Evolutionary conservation across 768 basidiomycete species (phyloP), one percentile per base, ranked within the genome.

Genomic region (Boletus rubropictus): DNA sequence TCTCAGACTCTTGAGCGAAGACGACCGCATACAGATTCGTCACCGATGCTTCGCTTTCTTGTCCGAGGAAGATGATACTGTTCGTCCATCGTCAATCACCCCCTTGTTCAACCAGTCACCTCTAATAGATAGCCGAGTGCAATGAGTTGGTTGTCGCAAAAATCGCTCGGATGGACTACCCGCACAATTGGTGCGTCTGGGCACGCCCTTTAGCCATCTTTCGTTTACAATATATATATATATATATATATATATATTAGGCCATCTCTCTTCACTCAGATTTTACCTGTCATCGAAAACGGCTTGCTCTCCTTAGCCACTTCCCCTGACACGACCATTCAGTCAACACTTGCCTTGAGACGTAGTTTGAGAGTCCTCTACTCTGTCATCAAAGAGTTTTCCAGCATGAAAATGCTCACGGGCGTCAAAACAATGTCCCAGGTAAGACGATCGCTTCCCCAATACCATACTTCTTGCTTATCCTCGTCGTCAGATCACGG

Each of bases 111-210:
- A 27, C 42, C 48, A 29, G 58, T 14, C 34, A 49, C 33, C 33
- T 4, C 3, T 6, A 40, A 20, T 46, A 61, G 91, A 84, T 94
- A 49, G 80, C 86, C 15, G 76, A 84, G 46, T 88, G 81, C 59
- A 89, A 92, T 51, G 77, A 86, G 51, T 59, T 86, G 25, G 80
- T 88, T 21, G 74, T 89, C 8, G 73, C 81, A 11, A 93, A 84
- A 61, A 78, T 93, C 42, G 84, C 89, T 7, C 79, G 92, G 27
- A 62, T 75, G 18, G 92, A 95, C 57, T 91, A 79, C 62, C 87
- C 89, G 8, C 66, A 58, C 27, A 73, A 73, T 32, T 94, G 91
- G 91, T 86, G 60, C 49, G 71, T 62, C 31, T 41, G 21, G 9
- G 24, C 29, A 42, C 18, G 29, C 34, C 10, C 29, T 38, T 38